A percentile compares a stretch with the other conserved stretches of the same genome.
Evolutionary conservation across 371 early-diverging fungal genomes (phyloP).

Genomic region (Lichtheimia corymbifera): DNA sequence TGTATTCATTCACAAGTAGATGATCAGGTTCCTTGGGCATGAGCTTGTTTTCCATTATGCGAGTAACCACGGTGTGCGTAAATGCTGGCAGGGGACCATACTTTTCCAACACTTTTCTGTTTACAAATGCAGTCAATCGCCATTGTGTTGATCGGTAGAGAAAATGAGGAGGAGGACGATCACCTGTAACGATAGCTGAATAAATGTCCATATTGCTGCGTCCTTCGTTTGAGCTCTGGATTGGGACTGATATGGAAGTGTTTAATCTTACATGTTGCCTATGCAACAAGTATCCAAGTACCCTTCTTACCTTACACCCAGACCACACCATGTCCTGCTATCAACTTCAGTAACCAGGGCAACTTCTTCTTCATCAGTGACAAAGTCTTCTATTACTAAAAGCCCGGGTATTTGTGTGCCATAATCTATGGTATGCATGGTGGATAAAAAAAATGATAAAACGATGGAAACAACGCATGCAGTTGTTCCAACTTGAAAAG

Average conservation of each 20-base stretch:
- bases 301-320: slow-evolving; percentile 40
- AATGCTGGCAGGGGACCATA: slow-evolving; percentile 60
- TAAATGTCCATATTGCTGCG: slow-evolving; percentile 74
- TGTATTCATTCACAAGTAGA: slow-evolving; percentile 73
- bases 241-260: slow-evolving; percentile 50
- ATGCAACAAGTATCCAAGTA: background rate
- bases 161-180: background rate
- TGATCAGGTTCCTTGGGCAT: slow-evolving; percentile 57
- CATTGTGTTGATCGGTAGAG: background rate
- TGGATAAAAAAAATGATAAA: slow-evolving; percentile 9
- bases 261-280: background rate
- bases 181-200: slow-evolving; percentile 73
- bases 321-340: slow-evolving; percentile 38
- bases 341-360: slow-evolving; percentile 22
- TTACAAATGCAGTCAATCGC: slow-evolving; percentile 3
- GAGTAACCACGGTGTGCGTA: slow-evolving; percentile 39
- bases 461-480: slow-evolving; percentile 3
- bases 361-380: slow-evolving; percentile 36
- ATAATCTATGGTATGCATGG: slow-evolving; percentile 21
- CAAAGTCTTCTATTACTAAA: slow-evolving; percentile 29
- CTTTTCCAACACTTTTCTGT: slow-evolving; percentile 56
- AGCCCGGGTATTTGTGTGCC: slow-evolving; percentile 33
- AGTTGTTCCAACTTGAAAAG: background rate
- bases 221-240: slow-evolving; percentile 72
- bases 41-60: slow-evolving; percentile 39